A percentile compares a stretch with the other conserved stretches of the same genome.
Evolutionary conservation across 192 early-diverging fungal species (phyloP).

Genomic region (Coemansia sp.): DNA sequence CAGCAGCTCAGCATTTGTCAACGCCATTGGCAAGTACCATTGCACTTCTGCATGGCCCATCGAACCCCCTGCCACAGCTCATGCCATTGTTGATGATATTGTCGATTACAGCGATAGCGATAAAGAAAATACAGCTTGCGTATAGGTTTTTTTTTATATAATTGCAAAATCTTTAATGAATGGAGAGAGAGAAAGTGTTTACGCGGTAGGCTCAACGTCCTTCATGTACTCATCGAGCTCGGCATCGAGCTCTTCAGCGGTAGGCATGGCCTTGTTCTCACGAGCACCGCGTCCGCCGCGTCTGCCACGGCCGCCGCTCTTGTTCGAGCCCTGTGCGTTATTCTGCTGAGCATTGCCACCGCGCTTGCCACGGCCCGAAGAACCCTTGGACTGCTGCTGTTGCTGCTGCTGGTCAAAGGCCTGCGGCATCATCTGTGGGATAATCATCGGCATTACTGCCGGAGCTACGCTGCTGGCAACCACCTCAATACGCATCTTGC

Average conservation of each 20-base stretch:
- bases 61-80: neutral
- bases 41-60: neutral
- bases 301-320: constrained; percentile 6
- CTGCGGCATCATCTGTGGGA: constrained; percentile 30
- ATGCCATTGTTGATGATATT: constrained; percentile 33
- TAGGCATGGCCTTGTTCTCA: constrained; percentile 6
- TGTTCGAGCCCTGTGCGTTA: neutral
- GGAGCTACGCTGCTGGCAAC: constrained; percentile 29
- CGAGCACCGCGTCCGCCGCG: constrained; percentile 10
- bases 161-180: neutral
- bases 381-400: constrained; percentile 2
- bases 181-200: constrained; percentile 13
- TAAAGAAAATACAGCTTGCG: constrained; percentile 21
- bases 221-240: constrained; percentile 52
- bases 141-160: constrained; percentile 9
- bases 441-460: constrained; percentile 25
- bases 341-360: constrained; percentile 6
- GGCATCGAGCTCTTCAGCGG: constrained; percentile 45
- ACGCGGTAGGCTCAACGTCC: constrained; percentile 26
- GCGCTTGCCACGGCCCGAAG: constrained; percentile 8
- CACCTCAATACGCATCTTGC: constrained; percentile 38
- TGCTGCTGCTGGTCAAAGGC: constrained; percentile 16
- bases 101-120: constrained; percentile 45
- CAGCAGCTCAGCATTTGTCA: neutral
- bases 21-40: constrained; percentile 1